Evolutionary conservation across 352 stramenopile genomes (phyloP).

Genomic region (Discostella stelligera): DNA sequence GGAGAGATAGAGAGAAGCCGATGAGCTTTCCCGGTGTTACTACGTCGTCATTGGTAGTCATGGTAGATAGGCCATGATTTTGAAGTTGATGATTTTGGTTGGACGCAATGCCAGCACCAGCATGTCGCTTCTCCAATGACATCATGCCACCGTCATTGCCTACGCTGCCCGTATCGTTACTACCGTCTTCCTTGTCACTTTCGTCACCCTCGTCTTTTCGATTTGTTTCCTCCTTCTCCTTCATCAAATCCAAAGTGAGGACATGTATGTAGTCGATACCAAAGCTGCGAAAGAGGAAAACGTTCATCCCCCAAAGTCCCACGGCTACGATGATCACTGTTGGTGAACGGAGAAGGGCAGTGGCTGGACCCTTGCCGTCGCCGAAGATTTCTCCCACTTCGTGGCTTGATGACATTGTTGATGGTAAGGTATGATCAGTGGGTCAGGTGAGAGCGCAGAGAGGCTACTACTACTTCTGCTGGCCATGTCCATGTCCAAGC

Average conservation of each 20-base stretch:
- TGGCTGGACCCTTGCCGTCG: constrained; percentile 56
- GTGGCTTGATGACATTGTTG: constrained; percentile 67
- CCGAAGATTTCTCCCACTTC: constrained; percentile 81
- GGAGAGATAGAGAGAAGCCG: constrained; percentile 52
- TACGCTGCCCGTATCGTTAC: not conserved
- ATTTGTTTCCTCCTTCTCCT: constrained; percentile 37
- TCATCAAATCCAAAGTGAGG: constrained; percentile 69
- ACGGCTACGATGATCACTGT: constrained; percentile 76
- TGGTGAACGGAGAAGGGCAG: constrained; percentile 71
- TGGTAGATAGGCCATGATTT: not conserved
- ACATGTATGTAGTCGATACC: constrained; percentile 72
- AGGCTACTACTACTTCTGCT: too few species aligned
- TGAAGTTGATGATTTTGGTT: constrained; percentile 13
- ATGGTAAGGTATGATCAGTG: not conserved
- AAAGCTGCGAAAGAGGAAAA: constrained; percentile 77
- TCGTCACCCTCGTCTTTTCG: constrained; percentile 18
- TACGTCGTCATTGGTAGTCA: constrained; percentile 7
- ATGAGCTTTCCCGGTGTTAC: constrained; percentile 70
- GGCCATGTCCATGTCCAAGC: too few species aligned
- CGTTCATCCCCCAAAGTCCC: constrained; percentile 80
- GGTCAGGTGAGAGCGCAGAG: not conserved
- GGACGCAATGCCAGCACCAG: not conserved
- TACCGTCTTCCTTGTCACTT: constrained; percentile 14
- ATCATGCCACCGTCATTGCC: not conserved
- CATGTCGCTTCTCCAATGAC: constrained; percentile 10